Conservation (phyloP, 148 eudicot species). For the Silene latifolia region DNA sequence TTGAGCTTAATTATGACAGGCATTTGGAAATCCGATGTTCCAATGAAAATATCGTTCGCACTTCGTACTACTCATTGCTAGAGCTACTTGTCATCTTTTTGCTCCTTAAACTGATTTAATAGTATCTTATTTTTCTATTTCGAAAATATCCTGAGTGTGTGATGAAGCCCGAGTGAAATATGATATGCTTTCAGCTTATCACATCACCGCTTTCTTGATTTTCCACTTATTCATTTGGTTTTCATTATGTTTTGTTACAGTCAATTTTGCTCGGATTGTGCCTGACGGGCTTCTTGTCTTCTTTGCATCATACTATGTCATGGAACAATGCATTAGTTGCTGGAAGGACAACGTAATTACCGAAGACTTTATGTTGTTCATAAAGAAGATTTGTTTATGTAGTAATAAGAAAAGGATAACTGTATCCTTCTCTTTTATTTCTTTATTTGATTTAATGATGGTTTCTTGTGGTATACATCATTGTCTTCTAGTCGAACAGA, state of each 20-base stretch:
- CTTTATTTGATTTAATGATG: slow-evolving; percentile 7
- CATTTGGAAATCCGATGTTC: neutral
- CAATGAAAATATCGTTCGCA: neutral
- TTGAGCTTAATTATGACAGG: neutral
- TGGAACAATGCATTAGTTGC: slow-evolving; percentile 73
- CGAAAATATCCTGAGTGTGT: neutral
- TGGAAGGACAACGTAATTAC: slow-evolving; percentile 79
- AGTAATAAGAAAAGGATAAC: neutral
- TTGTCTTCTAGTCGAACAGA: slow-evolving; percentile 43
- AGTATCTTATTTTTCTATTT: slow-evolving; percentile 1
- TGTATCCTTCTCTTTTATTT: neutral
- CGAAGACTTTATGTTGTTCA: slow-evolving; percentile 1
- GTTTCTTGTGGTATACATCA: slow-evolving; percentile 18
- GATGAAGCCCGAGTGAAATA: slow-evolving; percentile 4
- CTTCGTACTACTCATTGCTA: neutral
- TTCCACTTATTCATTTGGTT: slow-evolving; percentile 11
- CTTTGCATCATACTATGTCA: slow-evolving; percentile 87
- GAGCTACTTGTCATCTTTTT: neutral
- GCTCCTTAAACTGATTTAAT: neutral
- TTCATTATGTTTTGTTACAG: slow-evolving; percentile 39
- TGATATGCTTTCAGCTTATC: neutral
- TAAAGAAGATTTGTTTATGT: neutral
- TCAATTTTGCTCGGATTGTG: slow-evolving; percentile 92
- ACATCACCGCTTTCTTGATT: neutral
- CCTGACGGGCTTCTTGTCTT: slow-evolving; percentile 95